A percentile compares a stretch with the other conserved stretches of the same genome.
Evolutionary conservation across 352 stramenopile genomes (phyloP).

Genomic region (Thraustotheca clavata): DNA sequence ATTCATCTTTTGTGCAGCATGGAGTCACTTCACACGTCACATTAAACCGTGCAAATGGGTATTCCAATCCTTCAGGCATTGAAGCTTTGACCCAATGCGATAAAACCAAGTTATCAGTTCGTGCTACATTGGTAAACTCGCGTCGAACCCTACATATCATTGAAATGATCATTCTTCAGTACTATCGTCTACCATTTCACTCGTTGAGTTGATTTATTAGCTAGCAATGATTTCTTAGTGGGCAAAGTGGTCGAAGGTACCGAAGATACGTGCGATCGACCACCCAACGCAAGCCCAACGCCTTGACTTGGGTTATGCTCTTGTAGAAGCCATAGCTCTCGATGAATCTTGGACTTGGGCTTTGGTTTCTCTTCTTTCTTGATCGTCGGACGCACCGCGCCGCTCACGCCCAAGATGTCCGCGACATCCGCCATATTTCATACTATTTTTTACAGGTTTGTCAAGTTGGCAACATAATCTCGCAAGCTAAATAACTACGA

Average conservation of each 20-base stretch:
- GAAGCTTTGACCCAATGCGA: conserved; percentile 52
- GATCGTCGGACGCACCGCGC: conserved; percentile 9
- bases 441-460: conserved; percentile 14
- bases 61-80: conserved; percentile 41
- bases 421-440: conserved; percentile 56
- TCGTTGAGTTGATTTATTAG: conserved; percentile 29
- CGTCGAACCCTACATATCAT: conserved; percentile 34
- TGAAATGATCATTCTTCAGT: not conserved
- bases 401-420: conserved; percentile 53
- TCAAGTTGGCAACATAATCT: not conserved
- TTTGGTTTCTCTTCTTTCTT: conserved; percentile 46
- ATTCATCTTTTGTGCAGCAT: conserved; percentile 46
- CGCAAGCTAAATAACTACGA: too few species aligned
- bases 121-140: conserved; percentile 48
- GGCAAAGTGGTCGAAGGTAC: conserved; percentile 30
- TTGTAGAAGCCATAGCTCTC: conserved; percentile 22
- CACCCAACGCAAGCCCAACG: not conserved
- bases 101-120: conserved; percentile 39
- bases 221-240: conserved; percentile 51
- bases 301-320: conserved; percentile 8
- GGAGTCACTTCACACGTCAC: conserved; percentile 39
- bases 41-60: conserved; percentile 65
- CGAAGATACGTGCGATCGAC: conserved; percentile 18
- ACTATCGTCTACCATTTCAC: conserved; percentile 36
- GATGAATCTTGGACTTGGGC: conserved; percentile 25